Percentiles rank a stretch among this genome's conserved stretches.
Conservation (phyloP, 108 stramenopile species). For the Pinguiococcus pyrenoidosus region DNA sequence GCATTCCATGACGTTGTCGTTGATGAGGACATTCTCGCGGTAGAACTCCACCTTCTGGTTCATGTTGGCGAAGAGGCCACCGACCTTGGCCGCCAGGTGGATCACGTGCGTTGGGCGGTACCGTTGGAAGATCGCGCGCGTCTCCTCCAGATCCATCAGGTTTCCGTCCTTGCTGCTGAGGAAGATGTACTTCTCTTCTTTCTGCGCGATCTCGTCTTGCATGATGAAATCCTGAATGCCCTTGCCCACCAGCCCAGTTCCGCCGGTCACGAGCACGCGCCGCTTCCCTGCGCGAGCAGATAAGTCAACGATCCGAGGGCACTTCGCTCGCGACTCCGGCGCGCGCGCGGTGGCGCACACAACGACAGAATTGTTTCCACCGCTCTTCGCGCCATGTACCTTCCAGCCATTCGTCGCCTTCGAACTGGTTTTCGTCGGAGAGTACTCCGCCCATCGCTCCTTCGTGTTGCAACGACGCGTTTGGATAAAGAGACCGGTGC, state of each 20-base stretch:
- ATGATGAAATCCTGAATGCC: conserved; percentile 71
- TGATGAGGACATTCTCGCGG: conserved; percentile 91
- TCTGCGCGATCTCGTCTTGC: conserved; percentile 7
- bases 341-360: too few relatives aligned
- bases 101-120: conserved; percentile 90
- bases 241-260: conserved; percentile 83
- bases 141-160: conserved; percentile 42
- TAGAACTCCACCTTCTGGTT: conserved; percentile 83
- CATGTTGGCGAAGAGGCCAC: conserved; percentile 81
- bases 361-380: too few relatives aligned
- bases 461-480: too few relatives aligned
- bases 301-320: too few relatives aligned
- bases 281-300: conserved; percentile 13
- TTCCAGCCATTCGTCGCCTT: too few relatives aligned
- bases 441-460: too few relatives aligned
- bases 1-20: conserved; percentile 51
- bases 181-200: conserved; percentile 26
- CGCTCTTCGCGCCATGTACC: too few relatives aligned
- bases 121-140: conserved; percentile 80
- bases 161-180: conserved; percentile 34
- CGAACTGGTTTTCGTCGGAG: too few relatives aligned
- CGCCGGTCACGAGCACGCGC: conserved; percentile 87
- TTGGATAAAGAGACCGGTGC: too few relatives aligned
- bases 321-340: too few relatives aligned
- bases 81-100: conserved; percentile 95